These are phyloP conservation scores for Phytophthora sp. DNA, from an alignment of 352 stramenopile species.

Conservation along the genomic window DNA sequence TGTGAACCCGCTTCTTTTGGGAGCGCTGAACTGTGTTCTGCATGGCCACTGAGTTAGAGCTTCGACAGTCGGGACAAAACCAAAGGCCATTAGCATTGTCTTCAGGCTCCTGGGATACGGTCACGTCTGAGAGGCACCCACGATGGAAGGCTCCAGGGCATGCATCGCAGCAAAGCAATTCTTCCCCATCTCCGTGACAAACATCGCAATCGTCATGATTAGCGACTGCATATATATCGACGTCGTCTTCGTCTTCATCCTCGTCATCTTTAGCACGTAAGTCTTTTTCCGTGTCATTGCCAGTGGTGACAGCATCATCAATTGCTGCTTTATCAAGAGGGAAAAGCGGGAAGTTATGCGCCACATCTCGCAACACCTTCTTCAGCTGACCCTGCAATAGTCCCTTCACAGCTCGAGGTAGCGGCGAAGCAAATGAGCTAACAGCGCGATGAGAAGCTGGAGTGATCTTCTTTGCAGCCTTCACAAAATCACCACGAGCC, in stretches of 20 bases:
- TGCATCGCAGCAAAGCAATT: slow-evolving; percentile 64
- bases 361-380: slow-evolving; percentile 49
- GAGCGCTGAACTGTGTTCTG: slow-evolving; percentile 28
- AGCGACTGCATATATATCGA: slow-evolving; percentile 71
- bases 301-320: slow-evolving; percentile 37
- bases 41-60: slow-evolving; percentile 26
- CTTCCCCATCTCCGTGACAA: slow-evolving; percentile 65
- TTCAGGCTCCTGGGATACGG: slow-evolving; percentile 13
- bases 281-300: slow-evolving; percentile 2
- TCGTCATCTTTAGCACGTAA: slow-evolving; percentile 18
- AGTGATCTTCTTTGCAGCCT: slow-evolving; percentile 83
- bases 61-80: slow-evolving; percentile 67
- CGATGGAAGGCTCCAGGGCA: slow-evolving; percentile 72
- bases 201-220: slow-evolving; percentile 74
- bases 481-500: slow-evolving; percentile 69
- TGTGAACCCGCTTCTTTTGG: slow-evolving; percentile 32
- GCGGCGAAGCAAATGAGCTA: slow-evolving; percentile 73
- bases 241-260: slow-evolving; percentile 59
- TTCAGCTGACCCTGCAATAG: slow-evolving; percentile 49
- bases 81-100: slow-evolving; percentile 27
- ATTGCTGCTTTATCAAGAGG: slow-evolving; percentile 53
- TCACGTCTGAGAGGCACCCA: slow-evolving; percentile 38
- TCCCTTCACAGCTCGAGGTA: slow-evolving; percentile 63
- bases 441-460: slow-evolving; percentile 76
- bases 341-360: slow-evolving; percentile 68